A percentile compares a stretch with the other conserved stretches of the same genome.
Evolutionary conservation across 106 monocot species (phyloP).

Genomic region (Platanthera guangdongensis): DNA sequence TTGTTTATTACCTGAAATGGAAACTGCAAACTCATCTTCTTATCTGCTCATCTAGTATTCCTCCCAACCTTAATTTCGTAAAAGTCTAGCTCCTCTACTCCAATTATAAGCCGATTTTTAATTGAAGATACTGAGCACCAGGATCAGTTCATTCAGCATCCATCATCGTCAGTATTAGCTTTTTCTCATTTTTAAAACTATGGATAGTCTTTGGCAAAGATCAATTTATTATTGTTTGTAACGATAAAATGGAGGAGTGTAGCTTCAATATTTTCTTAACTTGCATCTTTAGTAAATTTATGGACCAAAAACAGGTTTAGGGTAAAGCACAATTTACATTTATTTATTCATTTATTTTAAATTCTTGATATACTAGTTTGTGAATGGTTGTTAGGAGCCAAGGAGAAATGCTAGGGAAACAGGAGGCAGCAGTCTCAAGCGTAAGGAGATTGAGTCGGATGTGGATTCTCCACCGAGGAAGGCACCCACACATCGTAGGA

Average conservation of each 20-base stretch:
- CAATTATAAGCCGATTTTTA: not conserved
- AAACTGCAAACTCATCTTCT: not conserved
- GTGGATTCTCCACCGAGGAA: slow-evolving; percentile 76
- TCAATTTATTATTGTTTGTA: not conserved
- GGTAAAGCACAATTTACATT: not conserved
- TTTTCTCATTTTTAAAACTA: not conserved
- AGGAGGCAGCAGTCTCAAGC: slow-evolving; percentile 38
- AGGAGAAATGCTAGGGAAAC: slow-evolving; percentile 35
- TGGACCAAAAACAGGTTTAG: not conserved
- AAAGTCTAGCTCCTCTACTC: not conserved
- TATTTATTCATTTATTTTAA: not conserved
- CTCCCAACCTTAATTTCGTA: not conserved
- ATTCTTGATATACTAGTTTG: not conserved
- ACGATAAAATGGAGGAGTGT: not conserved
- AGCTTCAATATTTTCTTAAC: not conserved
- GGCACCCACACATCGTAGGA: slow-evolving; percentile 48
- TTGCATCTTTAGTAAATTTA: not conserved
- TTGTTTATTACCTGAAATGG: not conserved
- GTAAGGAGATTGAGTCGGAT: slow-evolving; percentile 75
- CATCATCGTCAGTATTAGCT: not conserved
- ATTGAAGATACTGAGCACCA: not conserved
- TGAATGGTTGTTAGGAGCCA: slow-evolving; percentile 30
- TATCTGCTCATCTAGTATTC: not conserved
- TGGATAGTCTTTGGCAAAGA: not conserved
- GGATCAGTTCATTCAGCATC: not conserved